Evolutionary conservation across 2,329 filamentous ascomycete species (phyloP), one percentile per base, ranked within the genome.

Genomic region (Scortechinia acanthostroma): DNA sequence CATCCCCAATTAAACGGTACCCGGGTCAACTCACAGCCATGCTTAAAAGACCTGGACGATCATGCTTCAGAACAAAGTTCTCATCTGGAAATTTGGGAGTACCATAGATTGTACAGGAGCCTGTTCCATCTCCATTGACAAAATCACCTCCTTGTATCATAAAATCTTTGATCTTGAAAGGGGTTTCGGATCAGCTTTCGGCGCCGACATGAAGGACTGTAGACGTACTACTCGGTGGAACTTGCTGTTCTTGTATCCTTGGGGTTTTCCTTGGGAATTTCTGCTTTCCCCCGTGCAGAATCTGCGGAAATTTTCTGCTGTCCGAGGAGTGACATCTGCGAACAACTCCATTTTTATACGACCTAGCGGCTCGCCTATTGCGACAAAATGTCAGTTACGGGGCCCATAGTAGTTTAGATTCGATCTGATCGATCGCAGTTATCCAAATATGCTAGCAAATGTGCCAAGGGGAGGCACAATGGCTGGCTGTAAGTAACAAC

Each of bases 101-200:
- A 19, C 35, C 35, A 19, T 40, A 40, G 35, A 40, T 40, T 15
- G 35, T 10, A 40, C 35, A 19, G 20, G 35, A 40, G 6, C 35
- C 35, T 10, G 10, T 40, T 10, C 35, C 35, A 40, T 40, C 35
- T 6, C 35, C 35, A 19, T 40, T 40, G 35, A 40, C 20, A 19
- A 40, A 40, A 19, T 40, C 35, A 6, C 35, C 35, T 19, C 35
- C 35, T 40, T 40, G 35, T 10, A 40, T 40, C 35, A 40, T 40
- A 40, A 40, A 40, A 19, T 40, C 35, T 19, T 40, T 40, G 35
- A 40, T 40, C 35, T 40, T 30, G 10, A n/a, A 30, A 30, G 10
- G n/a, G n/a, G 25, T n/a, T n/a, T n/a, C 25, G n/a, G 10, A 30
- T 30, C n/a, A 30, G 25, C 25, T n/a, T n/a, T 10, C 25, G 25